Conservation (phyloP, 495 filamentous ascomycete species). For the Cetradonia linearis region DNA sequence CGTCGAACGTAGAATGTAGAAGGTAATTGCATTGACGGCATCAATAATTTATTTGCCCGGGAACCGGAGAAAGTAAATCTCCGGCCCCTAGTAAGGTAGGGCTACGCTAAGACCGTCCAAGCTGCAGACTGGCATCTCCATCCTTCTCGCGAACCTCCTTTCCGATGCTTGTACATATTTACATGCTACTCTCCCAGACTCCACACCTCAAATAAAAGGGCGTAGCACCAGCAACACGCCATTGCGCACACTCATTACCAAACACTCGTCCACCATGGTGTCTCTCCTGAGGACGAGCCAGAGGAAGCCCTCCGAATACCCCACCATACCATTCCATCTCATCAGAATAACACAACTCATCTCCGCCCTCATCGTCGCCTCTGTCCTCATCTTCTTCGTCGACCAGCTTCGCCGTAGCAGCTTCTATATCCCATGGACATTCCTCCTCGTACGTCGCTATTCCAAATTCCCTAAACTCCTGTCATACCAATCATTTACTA, state of each 20-base stretch:
- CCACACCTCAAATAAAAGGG: background rate
- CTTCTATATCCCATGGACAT: slow-evolving; percentile 52
- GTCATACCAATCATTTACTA: slow-evolving; percentile 1
- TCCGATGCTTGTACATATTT: background rate
- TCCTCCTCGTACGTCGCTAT: slow-evolving; percentile 44
- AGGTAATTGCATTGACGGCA: background rate
- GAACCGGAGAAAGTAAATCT: background rate
- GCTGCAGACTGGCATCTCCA: background rate
- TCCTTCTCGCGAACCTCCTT: slow-evolving; percentile 3
- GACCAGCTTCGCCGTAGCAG: slow-evolving; percentile 45
- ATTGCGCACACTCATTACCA: background rate
- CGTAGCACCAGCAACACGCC: background rate
- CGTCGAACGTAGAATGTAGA: too few relatives aligned
- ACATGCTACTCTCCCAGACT: background rate
- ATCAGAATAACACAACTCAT: slow-evolving; percentile 42
- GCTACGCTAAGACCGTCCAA: background rate
- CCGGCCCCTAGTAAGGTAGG: background rate
- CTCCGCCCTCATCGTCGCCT: slow-evolving; percentile 46
- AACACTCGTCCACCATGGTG: background rate
- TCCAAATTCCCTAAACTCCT: slow-evolving; percentile 9
- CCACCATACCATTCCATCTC: slow-evolving; percentile 46
- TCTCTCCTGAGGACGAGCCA: background rate
- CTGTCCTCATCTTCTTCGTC: slow-evolving; percentile 52
- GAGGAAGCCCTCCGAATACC: slow-evolving; percentile 45
- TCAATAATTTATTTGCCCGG: background rate